phyloP scores from a whole-genome alignment of 2,329 filamentous ascomycete genomes.

The Botrytis fabae region DNA sequence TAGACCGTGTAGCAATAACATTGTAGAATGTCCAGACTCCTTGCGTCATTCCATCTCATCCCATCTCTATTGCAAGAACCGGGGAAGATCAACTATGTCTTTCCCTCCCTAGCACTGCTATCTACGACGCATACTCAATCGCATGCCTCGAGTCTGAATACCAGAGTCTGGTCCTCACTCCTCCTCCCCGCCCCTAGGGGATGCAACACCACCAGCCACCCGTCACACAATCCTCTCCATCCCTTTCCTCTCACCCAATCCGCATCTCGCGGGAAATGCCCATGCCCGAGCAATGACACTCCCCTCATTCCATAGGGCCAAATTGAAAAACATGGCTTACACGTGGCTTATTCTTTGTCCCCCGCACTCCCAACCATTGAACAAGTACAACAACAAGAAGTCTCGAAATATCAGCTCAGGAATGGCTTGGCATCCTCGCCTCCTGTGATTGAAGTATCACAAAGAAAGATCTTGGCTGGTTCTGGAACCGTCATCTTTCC shows the following conservation, averaged over 20 bases:
- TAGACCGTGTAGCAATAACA: not conserved
- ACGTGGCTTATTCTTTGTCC: constrained; percentile 7
- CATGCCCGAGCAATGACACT: constrained; percentile 13
- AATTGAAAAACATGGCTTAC: not conserved
- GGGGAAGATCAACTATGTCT: not conserved
- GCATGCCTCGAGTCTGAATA: not conserved
- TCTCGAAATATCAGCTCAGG: not conserved
- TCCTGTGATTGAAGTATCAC: not conserved
- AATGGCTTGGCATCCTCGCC: not conserved
- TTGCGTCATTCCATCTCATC: not conserved
- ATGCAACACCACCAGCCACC: not conserved
- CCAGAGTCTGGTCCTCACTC: no score
- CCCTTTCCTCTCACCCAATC: not conserved
- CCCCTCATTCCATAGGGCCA: constrained; percentile 3
- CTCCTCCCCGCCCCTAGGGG: not conserved
- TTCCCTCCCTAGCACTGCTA: not conserved
- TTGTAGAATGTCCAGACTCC: not conserved
- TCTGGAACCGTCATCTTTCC: not conserved
- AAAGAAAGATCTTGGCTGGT: not conserved
- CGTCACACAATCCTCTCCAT: not conserved
- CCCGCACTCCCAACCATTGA: not conserved
- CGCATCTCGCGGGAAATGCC: not conserved
- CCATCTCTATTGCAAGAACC: not conserved
- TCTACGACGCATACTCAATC: not conserved
- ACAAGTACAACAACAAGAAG: not conserved